A percentile compares a stretch with the other conserved stretches of the same genome.
These are phyloP conservation scores for Moniliophthora roreri DNA, from an alignment of 1,284 basidiomycete species.

Conservation along the genomic window DNA sequence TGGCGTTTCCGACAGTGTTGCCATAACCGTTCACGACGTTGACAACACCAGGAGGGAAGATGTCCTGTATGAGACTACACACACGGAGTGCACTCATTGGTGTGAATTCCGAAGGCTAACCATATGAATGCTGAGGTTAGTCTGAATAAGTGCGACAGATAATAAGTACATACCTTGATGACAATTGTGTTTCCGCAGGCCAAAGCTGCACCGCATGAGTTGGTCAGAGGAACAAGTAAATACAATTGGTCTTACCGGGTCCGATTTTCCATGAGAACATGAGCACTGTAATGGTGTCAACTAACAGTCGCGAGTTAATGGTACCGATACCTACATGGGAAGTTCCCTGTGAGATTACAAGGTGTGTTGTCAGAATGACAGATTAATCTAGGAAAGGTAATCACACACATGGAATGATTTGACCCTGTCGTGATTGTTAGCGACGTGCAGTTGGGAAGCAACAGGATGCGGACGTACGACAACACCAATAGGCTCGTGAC, in stretches of 20 bases:
- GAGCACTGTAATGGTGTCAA: conserved; percentile 3
- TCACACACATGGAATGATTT: conserved; percentile 59
- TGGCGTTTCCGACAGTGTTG: conserved; percentile 62
- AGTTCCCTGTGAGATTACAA: conserved; percentile 5
- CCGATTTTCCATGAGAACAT: conserved; percentile 81
- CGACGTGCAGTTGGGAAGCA: neutral
- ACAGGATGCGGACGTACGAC: conserved; percentile 31
- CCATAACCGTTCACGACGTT: conserved; percentile 79
- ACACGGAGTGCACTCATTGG: conserved; percentile 72
- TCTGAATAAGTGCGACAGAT: conserved; percentile 40
- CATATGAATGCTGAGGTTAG: conserved; percentile 23
- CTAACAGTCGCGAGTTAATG: neutral
- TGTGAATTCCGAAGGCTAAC: conserved; percentile 78
- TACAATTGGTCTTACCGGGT: conserved; percentile 33
- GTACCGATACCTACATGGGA: conserved; percentile 22
- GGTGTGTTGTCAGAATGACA: neutral
- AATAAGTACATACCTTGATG: conserved; percentile 51
- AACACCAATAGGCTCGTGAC: conserved; percentile 88
- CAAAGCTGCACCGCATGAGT: conserved; percentile 53
- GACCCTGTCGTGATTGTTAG: conserved; percentile 31
- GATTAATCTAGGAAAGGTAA: neutral
- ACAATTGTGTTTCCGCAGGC: conserved; percentile 81
- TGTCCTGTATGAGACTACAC: conserved; percentile 47
- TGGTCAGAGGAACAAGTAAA: neutral
- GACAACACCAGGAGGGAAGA: conserved; percentile 67